phyloP scores from a whole-genome alignment of 2,329 filamentous ascomycete species.

The Stemphylium beticola region DNA sequence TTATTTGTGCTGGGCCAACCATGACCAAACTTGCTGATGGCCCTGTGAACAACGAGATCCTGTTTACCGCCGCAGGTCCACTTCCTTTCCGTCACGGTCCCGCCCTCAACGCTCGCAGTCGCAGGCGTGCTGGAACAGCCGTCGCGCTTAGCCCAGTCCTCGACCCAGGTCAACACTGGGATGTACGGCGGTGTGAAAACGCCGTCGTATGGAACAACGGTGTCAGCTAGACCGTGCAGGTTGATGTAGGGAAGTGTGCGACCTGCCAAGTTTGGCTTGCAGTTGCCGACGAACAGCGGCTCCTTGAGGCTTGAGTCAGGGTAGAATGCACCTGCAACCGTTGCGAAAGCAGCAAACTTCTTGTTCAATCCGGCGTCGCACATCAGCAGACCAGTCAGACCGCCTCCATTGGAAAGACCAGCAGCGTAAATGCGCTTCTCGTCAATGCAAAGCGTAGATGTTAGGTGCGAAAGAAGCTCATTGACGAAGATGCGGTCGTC shows the following conservation, averaged over 20 bases:
- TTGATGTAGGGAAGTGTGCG: constrained; percentile 23
- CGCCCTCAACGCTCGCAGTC: constrained; percentile 11
- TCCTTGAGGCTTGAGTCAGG: constrained; percentile 20
- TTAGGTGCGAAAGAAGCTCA: constrained; percentile 49
- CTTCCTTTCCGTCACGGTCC: constrained; percentile 13
- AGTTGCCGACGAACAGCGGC: constrained; percentile 24
- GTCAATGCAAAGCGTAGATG: constrained; percentile 53
- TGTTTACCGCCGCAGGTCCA: constrained; percentile 25
- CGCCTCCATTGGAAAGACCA: constrained; percentile 62
- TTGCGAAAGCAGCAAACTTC: constrained; percentile 57
- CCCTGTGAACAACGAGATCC: constrained; percentile 23
- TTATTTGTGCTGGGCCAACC: constrained; percentile 28
- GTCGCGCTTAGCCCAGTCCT: constrained; percentile 15
- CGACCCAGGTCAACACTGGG: constrained; percentile 22
- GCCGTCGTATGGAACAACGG: constrained; percentile 32
- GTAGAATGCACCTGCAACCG: constrained; percentile 55
- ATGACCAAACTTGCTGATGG: constrained; percentile 29
- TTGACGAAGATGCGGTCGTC: constrained; percentile 54
- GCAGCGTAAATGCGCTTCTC: constrained; percentile 51
- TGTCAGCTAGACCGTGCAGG: constrained; percentile 29
- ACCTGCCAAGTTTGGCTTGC: constrained; percentile 10
- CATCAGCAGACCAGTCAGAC: constrained; percentile 55
- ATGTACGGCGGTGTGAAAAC: constrained; percentile 21
- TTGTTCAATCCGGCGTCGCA: constrained; percentile 50
- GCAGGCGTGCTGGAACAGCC: constrained; percentile 8